Percentiles rank a stretch among this genome's conserved stretches.
phyloP scores from a whole-genome alignment of 2,329 filamentous ascomycete genomes.

The Macrophomina pseudophaseolina region DNA sequence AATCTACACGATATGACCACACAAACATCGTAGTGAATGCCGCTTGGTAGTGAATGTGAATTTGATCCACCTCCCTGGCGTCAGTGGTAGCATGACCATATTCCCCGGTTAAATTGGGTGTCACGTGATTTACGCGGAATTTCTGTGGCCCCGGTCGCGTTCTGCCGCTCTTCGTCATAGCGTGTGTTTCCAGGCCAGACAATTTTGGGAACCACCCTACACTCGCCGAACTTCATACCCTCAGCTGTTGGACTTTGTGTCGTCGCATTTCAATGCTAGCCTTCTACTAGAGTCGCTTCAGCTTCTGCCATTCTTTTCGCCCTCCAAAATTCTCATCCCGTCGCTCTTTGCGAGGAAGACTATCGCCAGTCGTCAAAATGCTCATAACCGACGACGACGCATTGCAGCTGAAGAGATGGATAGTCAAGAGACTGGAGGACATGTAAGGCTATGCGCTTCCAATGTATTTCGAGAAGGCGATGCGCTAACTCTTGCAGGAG shows the following conservation, averaged over 20 bases:
- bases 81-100: no score
- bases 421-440: slow-evolving; percentile 76
- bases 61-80: no score
- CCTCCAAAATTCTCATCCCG: background rate
- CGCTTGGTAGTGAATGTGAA: background rate
- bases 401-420: slow-evolving; percentile 73
- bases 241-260: background rate
- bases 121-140: slow-evolving; percentile 9
- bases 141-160: slow-evolving; percentile 7
- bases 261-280: background rate
- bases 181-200: slow-evolving; percentile 14
- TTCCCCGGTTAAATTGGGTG: no score
- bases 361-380: slow-evolving; percentile 46
- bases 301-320: background rate
- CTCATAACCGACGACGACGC: slow-evolving; percentile 60
- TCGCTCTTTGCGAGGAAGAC: background rate
- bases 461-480: background rate
- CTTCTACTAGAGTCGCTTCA: background rate
- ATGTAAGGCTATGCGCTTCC: slow-evolving; percentile 59
- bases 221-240: slow-evolving; percentile 6
- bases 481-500: slow-evolving; percentile 46
- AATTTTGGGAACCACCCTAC: slow-evolving; percentile 22
- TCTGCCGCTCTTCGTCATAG: slow-evolving; percentile 25
- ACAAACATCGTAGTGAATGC: slow-evolving; percentile 13
- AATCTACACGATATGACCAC: slow-evolving; percentile 30